Evolutionary conservation across 164 flowering plant species (phyloP).

Genomic region (Liriodendron chinense): DNA sequence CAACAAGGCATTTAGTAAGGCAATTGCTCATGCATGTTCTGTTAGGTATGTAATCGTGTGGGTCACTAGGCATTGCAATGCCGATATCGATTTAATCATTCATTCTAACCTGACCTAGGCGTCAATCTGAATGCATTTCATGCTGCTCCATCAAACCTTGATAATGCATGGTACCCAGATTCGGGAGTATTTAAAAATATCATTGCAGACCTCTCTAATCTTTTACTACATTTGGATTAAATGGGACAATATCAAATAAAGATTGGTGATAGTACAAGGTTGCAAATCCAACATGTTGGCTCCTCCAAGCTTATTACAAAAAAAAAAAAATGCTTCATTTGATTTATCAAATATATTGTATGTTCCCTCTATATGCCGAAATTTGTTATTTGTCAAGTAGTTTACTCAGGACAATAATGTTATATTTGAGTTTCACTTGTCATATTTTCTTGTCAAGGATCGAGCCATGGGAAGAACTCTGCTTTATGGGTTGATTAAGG

Average conservation of each 20-base stretch:
- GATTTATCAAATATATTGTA: not conserved
- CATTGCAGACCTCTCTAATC: not conserved
- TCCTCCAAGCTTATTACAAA: not conserved
- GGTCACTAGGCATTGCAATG: not conserved
- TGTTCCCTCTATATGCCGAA: not conserved
- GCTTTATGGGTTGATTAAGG: not conserved
- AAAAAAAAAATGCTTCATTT: not conserved
- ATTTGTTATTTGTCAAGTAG: not conserved
- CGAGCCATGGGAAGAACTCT: not conserved
- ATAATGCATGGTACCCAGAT: conserved; percentile 1
- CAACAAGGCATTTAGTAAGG: not conserved
- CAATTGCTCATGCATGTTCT: not conserved
- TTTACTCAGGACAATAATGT: not conserved
- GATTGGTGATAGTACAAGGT: not conserved
- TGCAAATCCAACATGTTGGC: not conserved
- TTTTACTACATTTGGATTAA: not conserved
- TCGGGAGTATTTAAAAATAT: not conserved
- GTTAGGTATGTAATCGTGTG: not conserved
- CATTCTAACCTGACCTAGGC: not conserved
- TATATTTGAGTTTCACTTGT: not conserved
- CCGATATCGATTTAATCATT: not conserved
- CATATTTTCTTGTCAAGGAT: conserved; percentile 1
- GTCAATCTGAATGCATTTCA: not conserved
- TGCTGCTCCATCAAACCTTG: not conserved
- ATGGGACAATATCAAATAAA: not conserved